Percentiles rank a stretch among this genome's conserved stretches.
Evolutionary conservation across 495 filamentous ascomycete species (phyloP).

Genomic region (Xylaria palmicola): DNA sequence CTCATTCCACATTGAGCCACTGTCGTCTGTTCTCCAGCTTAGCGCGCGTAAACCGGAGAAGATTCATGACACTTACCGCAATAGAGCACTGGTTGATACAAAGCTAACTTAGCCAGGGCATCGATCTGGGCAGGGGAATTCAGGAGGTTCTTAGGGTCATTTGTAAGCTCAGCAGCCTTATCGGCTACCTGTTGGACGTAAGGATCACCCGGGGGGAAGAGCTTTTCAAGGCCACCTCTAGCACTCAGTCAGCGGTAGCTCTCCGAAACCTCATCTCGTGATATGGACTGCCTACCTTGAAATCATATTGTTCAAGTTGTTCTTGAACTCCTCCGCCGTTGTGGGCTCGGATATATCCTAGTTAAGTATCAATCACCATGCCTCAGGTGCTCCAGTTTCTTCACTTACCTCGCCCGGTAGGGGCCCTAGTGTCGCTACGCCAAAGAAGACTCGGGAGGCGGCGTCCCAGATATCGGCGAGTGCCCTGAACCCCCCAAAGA

Average conservation of each 20-base stretch:
- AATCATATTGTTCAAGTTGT: constrained; percentile 5
- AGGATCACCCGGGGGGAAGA: constrained; percentile 7
- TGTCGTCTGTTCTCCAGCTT: not conserved
- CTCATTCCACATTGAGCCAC: constrained; percentile 10
- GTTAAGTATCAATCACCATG: not conserved
- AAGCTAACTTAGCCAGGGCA: constrained; percentile 4
- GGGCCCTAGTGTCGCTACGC: not conserved
- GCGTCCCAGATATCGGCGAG: constrained; percentile 8
- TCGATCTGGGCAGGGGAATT: constrained; percentile 13
- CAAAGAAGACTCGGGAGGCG: constrained; percentile 1
- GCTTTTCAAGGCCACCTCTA: constrained; percentile 4
- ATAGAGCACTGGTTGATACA: constrained; percentile 5
- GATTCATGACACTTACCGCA: constrained; percentile 4
- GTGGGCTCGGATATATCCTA: constrained; percentile 4
- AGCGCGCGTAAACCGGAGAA: not conserved
- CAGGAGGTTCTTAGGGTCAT: not conserved
- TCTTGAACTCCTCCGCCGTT: constrained; percentile 1
- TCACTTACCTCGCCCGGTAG: not conserved
- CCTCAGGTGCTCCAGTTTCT: not conserved
- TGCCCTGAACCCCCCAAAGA: not conserved
- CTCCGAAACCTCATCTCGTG: not conserved
- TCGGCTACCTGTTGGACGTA: constrained; percentile 10
- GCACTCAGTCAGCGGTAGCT: not conserved
- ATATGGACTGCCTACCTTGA: not conserved
- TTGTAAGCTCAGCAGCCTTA: constrained; percentile 2